Evolutionary conservation across 306 rosid genomes (phyloP), one percentile per base, ranked within the genome.

Genomic region (Delonix regia): DNA sequence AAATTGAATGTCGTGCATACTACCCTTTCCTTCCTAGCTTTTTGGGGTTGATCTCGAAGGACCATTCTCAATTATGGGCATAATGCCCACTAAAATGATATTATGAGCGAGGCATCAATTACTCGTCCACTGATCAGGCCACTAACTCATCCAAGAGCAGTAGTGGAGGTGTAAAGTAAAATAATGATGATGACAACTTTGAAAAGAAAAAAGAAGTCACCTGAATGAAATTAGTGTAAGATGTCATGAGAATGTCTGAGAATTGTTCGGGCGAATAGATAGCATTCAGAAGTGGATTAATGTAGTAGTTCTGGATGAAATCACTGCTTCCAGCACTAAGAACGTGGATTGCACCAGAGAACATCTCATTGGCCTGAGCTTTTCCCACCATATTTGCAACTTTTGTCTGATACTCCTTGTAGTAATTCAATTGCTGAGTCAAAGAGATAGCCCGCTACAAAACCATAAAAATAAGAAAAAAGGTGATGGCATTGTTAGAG

Each of bases 291-390:
- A 82, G 34, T 66, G 93, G 88, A 78, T 81, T 73, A 74, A 89
- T 66, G 74, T 80, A 85, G 84, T 91, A 91, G 82, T 88, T 90
- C 78, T 86, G 87, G 65, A 91, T 51, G 71, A 80, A 91, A 74
- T 91, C 96, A 71, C 90, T 85, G 85, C 73, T 85, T 52, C 93
- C 96, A 25, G 93, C 83, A 71, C 89, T 78, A 9, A 91, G 75
- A 76, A 91, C 78, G 51, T 88, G 85, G 62, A 91, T 84, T 27
- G 85, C 82, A 21, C 86, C 80, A 18, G 91, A 84, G 83, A 88
- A 80, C 75, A 84, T 87, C 42, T 51, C 80, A 21, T 81, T 81
- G 77, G 86, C 93, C 66, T 77, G 75, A 16, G 47, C 77, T 67
- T 59, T 74, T 81, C 96, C 91, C 16, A 87, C 86, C 84, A 85